phyloP scores from a whole-genome alignment of 164 flowering plant species.

The Akebia trifoliata region DNA sequence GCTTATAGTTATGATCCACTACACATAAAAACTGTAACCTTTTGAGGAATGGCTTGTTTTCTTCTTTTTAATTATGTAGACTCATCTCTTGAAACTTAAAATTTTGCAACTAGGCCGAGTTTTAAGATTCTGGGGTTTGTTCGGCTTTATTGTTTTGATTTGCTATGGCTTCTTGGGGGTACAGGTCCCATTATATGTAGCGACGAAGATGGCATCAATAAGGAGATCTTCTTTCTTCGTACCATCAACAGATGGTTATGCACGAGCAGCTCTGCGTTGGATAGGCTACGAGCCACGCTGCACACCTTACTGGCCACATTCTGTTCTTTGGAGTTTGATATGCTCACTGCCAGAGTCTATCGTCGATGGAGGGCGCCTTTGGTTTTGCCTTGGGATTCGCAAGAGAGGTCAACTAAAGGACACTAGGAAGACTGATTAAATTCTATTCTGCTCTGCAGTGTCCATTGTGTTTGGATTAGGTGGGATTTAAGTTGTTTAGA shows the following conservation, averaged over 20 bases:
- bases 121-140: too few species aligned
- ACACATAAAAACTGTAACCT: too few species aligned
- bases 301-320: slow-evolving; percentile 96
- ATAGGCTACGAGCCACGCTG: slow-evolving; percentile 90
- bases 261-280: slow-evolving; percentile 68
- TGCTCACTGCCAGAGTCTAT: slow-evolving; percentile 48
- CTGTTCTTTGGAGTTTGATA: slow-evolving; percentile 58
- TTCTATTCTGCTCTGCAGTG: too few species aligned
- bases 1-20: too few species aligned
- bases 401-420: slow-evolving; percentile 68
- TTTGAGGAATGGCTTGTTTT: too few species aligned
- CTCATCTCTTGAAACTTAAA: too few species aligned
- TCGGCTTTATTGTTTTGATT: too few species aligned
- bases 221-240: slow-evolving; percentile 74
- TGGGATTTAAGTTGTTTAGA: too few species aligned
- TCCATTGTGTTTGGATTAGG: too few species aligned
- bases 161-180: slow-evolving; percentile 6
- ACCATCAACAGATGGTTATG: slow-evolving; percentile 83
- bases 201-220: slow-evolving; percentile 93
- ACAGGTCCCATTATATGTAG: slow-evolving; percentile 88
- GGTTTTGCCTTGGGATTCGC: slow-evolving; percentile 55
- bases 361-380: slow-evolving; percentile 59
- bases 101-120: too few species aligned
- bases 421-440: slow-evolving; percentile 42
- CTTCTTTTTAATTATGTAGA: too few species aligned